Conservation (phyloP, 352 stramenopile species). For the Phytophthora rubi region DNA sequence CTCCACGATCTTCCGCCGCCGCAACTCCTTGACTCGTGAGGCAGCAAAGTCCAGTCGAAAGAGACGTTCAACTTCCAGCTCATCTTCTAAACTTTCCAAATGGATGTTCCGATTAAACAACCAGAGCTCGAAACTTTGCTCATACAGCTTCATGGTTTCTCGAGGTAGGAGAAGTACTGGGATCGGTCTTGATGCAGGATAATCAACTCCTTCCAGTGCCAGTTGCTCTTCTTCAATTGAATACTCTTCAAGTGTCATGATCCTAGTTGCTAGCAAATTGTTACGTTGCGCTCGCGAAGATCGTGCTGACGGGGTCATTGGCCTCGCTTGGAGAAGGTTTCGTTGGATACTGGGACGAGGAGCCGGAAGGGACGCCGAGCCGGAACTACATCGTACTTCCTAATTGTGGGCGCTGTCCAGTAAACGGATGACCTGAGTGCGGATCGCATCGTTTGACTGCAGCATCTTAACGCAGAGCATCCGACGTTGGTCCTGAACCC, state of each 20-base stretch:
- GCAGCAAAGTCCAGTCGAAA: slow-evolving; percentile 11
- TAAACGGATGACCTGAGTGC: background rate
- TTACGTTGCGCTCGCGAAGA: background rate
- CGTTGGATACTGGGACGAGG: background rate
- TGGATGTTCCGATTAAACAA: background rate
- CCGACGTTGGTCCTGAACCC: background rate
- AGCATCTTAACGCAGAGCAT: background rate
- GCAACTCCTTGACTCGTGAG: slow-evolving; percentile 1
- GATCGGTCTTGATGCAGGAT: background rate
- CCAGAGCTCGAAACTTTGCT: slow-evolving; percentile 1
- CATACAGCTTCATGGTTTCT: background rate
- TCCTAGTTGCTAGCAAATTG: background rate
- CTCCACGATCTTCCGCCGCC: background rate
- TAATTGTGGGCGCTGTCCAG: background rate
- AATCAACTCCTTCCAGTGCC: background rate
- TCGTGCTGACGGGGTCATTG: background rate
- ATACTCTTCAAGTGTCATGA: background rate
- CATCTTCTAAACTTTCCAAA: background rate
- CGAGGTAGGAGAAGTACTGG: background rate
- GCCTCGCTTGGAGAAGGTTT: no score
- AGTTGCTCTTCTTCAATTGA: background rate
- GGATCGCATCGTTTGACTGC: background rate
- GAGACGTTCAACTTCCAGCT: slow-evolving; percentile 7
- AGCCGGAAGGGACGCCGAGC: no score
- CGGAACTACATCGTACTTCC: background rate